Evolutionary conservation across 768 basidiomycete genomes (phyloP), one percentile per base, ranked within the genome.

Genomic region (Rhodotorula graminis): DNA sequence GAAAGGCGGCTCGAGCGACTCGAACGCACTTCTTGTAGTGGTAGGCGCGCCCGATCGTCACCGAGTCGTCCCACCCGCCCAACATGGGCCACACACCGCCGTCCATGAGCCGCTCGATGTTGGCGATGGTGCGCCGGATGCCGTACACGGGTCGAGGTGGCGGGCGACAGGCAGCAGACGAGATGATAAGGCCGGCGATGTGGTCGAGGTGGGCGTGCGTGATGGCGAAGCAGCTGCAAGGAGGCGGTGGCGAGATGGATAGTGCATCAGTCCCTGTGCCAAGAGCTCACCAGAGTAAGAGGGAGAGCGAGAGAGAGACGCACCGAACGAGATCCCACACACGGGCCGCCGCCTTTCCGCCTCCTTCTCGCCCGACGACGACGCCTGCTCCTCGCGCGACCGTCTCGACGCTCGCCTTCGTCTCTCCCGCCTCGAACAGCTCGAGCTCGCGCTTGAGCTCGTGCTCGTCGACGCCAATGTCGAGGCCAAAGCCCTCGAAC

Each of bases 201-300:
- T 98, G 94, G 82, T 98, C 94, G 40, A 97, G 82, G 81, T 98
- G 94, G 0, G 90, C 89, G 79, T 95, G 93, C 11, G 90, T 90
- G 76, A 96, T 83, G 71, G 94, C 84, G 78, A 90, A 95, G 75
- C 88, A 90, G 72, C 92, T 93, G 78, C 10, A 16, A 1, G 5
- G 14, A 37, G 14, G 31, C 14, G 33, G 56, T 69, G 50, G 25
- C 25, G 19, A 11, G n/a, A 3, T 10, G n/a, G 19, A 2, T 18
- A 14, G 23, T 37, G 9, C 37, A 37, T 37, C 37, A 11, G 8
- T n/a, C n/a, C n/a, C n/a, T n/a, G n/a, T n/a, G n/a, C n/a, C n/a
- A n/a, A n/a, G n/a, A n/a, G n/a, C n/a, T n/a, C n/a, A n/a, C n/a
- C n/a, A n/a, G n/a, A n/a, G n/a, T n/a, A n/a, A n/a, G n/a, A n/a